phyloP scores from a whole-genome alignment of 768 basidiomycete genomes.

The Leccinum ochraceum region DNA sequence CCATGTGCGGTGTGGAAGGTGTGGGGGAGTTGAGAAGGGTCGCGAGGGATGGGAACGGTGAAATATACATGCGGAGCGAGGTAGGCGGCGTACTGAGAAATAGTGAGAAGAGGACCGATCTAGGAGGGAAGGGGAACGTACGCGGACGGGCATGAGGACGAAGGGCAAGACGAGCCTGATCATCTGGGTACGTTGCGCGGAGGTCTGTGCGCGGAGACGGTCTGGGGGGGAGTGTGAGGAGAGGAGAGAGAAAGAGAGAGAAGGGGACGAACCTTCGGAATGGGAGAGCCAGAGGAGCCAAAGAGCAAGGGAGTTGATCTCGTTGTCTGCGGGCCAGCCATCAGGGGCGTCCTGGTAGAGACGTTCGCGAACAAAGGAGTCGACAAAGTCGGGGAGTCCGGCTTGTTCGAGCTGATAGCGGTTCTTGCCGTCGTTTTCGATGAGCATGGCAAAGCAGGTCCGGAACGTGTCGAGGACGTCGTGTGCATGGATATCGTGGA shows the following conservation, averaged over 20 bases:
- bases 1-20: conserved; percentile 44
- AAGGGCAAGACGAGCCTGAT: conserved; percentile 42
- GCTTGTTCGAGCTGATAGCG: conserved; percentile 54
- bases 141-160: conserved; percentile 52
- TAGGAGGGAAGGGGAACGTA: conserved; percentile 18
- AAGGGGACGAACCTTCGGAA: conserved; percentile 43
- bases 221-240: conserved; percentile 30
- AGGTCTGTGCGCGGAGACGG: conserved; percentile 32
- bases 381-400: conserved; percentile 47
- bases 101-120: conserved; percentile 11
- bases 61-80: conserved; percentile 65
- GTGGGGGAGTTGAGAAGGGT: conserved; percentile 19
- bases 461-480: conserved; percentile 40
- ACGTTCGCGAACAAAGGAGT: conserved; percentile 44
- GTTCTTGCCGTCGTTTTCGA: conserved; percentile 72
- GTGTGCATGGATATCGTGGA: conserved; percentile 35
- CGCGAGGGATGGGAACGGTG: conserved; percentile 46
- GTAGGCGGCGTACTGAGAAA: conserved; percentile 51
- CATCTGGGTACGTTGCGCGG: conserved; percentile 30
- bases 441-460: conserved; percentile 53
- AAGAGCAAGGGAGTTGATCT: conserved; percentile 51
- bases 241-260: neutral
- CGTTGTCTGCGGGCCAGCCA: conserved; percentile 61
- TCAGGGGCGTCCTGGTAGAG: conserved; percentile 44
- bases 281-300: conserved; percentile 68